These are phyloP conservation scores for Neurospora discreta DNA, from an alignment of 495 filamentous ascomycete species.

Conservation along the genomic window DNA sequence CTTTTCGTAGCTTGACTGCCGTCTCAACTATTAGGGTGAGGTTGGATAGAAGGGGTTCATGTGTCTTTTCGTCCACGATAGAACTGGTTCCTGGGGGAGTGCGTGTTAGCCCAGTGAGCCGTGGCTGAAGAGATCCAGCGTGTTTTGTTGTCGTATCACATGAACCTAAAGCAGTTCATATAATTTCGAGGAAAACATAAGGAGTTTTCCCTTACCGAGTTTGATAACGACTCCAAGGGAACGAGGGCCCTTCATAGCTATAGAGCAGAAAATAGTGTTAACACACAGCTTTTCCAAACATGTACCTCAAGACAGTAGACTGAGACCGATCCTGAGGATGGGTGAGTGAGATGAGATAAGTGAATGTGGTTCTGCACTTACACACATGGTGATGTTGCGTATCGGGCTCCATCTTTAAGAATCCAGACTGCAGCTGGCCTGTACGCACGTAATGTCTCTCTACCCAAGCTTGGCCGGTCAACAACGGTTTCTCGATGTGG, in stretches of 20 bases:
- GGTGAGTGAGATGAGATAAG: not conserved
- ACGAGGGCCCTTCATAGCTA: constrained; percentile 41
- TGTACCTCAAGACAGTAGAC: not conserved
- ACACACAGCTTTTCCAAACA: not conserved
- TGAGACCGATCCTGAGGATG: not conserved
- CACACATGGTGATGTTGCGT: constrained; percentile 3
- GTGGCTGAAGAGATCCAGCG: not conserved
- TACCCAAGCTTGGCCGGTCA: not conserved
- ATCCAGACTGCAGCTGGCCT: not conserved
- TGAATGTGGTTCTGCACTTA: constrained; percentile 9
- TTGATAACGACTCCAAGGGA: constrained; percentile 82
- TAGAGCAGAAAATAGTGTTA: not conserved
- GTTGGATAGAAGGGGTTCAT: constrained; percentile 88
- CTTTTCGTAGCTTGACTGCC: constrained; percentile 66
- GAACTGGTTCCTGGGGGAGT: constrained; percentile 72
- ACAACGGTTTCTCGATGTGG: not conserved
- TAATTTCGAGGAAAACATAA: not conserved
- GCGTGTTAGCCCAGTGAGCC: not conserved
- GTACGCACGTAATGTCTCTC: not conserved
- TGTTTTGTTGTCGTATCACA: not conserved
- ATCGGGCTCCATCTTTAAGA: constrained; percentile 16
- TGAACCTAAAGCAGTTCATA: not conserved
- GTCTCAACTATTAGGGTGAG: constrained; percentile 88
- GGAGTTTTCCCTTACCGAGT: constrained; percentile 52
- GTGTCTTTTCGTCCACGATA: constrained; percentile 94